Evolutionary conservation across 192 early-diverging fungal species (phyloP), one percentile per base, ranked within the genome.

Genomic region (Backusella mclennaniae): DNA sequence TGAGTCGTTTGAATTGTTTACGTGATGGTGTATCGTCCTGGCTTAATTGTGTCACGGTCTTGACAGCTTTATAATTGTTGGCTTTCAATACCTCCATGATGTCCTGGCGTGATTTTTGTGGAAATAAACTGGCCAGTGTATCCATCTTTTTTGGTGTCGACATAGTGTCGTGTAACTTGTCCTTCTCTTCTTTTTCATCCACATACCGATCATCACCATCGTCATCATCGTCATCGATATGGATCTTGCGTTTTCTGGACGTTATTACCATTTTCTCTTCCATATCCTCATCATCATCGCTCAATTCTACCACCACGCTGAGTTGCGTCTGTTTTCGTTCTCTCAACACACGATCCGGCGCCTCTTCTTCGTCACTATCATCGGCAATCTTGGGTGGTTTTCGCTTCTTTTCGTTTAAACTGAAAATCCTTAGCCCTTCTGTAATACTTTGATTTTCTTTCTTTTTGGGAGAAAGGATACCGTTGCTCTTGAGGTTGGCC

Each of bases 121-220:
- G 31, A 42, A 39, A 76, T 29, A 76, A 26, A 6, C 44, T 14
- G 7, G 35, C 15, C 4, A 76, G 46, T 29, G 3, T 69, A 7
- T 11, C 15, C 17, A 70, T 31, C 2, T 76, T 76, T 3, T 69
- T 52, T 31, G 11, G 0, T 52, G 11, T 42, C 2, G 35, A 7
- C 5, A 21, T 17, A 12, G 11, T 44, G n/a, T 41, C 26, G 5
- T 38, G 19, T 4, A 26, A 19, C 14, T 33, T 8, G 33, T 76
- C 41, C 1, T 67, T 59, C 15, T 31, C 41, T 31, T 68, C 74
- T 1, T 49, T 8, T 35, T 74, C 15, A 4, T 41, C 63, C 2
- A 66, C 21, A 36, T 67, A 73, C 0, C 42, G 33, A 26, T 79
- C 44, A 17, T 79, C 77, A 0, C 70, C 42, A 23, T 73, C 72